Evolutionary conservation across 306 rosid genomes (phyloP).

Genomic region (Benincasa hispida): DNA sequence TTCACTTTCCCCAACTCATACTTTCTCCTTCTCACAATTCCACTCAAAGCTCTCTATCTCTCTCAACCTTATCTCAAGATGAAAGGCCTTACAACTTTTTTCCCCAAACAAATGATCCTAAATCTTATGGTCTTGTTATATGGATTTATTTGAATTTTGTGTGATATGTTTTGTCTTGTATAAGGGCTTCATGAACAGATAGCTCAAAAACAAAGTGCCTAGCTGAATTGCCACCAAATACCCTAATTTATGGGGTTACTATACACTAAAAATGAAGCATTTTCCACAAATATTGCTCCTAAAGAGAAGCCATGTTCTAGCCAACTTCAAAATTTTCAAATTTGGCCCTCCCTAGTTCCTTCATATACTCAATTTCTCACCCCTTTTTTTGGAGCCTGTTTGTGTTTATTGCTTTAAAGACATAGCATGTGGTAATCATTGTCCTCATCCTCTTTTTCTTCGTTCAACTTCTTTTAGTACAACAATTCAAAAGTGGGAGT

Average conservation of each 20-base stretch:
- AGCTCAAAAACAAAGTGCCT: not conserved
- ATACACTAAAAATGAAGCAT: constrained; percentile 1
- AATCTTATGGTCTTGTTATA: not conserved
- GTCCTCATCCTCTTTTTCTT: not conserved
- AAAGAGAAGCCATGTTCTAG: not conserved
- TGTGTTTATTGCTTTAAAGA: not conserved
- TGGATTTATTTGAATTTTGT: not conserved
- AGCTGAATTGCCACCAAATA: not conserved
- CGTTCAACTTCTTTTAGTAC: too few species aligned
- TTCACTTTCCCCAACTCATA: not conserved
- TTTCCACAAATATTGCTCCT: not conserved
- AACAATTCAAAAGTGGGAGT: too few species aligned
- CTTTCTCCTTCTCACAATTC: not conserved
- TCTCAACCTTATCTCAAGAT: not conserved
- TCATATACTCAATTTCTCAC: not conserved
- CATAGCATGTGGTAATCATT: not conserved
- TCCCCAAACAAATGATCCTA: not conserved
- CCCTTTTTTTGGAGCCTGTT: not conserved
- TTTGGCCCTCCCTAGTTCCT: not conserved
- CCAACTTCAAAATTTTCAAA: not conserved
- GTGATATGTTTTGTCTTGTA: constrained; percentile 1
- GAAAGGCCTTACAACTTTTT: not conserved
- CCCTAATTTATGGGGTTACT: constrained; percentile 1
- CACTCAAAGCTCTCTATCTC: not conserved
- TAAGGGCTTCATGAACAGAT: not conserved